phyloP scores from a whole-genome alignment of 2,329 filamentous ascomycete species.

The Curvularia eragrostidis region DNA sequence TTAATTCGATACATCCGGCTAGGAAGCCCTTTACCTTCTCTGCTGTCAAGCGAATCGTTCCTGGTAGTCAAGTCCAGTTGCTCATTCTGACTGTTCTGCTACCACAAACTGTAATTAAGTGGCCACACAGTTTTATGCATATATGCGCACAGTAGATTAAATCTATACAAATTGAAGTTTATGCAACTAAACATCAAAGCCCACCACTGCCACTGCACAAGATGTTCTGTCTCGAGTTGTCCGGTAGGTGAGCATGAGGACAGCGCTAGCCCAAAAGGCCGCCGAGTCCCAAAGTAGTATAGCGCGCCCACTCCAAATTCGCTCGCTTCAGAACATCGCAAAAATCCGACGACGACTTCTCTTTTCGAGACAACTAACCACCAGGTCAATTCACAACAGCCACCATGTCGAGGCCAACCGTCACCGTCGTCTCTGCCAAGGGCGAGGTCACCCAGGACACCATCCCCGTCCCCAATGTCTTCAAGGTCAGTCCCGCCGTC shows the following conservation, averaged over 20 bases:
- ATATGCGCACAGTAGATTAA: not conserved
- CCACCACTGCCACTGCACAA: not conserved
- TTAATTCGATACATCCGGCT: not conserved
- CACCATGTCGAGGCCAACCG: conserved; percentile 87
- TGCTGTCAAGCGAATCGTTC: not conserved
- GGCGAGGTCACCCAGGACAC: conserved; percentile 89
- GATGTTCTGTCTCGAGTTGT: not conserved
- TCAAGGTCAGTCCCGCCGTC: conserved; percentile 62
- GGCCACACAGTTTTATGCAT: not conserved
- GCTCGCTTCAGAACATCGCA: conserved; percentile 8
- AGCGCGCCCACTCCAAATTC: conserved; percentile 15
- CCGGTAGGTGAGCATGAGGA: not conserved
- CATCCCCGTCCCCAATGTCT: conserved; percentile 93
- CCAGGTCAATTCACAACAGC: conserved; percentile 35
- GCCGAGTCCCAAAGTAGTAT: not conserved
- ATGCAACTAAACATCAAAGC: not conserved
- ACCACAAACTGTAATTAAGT: not conserved
- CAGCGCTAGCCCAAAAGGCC: not conserved
- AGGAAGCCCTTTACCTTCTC: not conserved
- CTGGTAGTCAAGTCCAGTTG: not conserved
- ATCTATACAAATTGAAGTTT: not conserved
- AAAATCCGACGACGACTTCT: conserved; percentile 14
- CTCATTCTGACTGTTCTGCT: not conserved
- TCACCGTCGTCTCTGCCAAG: conserved; percentile 96
- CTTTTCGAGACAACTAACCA: conserved; percentile 39